These are phyloP conservation scores for Aegilops speltoides DNA, from an alignment of 176 grass and related monocot genomes.

Conservation along the genomic window DNA sequence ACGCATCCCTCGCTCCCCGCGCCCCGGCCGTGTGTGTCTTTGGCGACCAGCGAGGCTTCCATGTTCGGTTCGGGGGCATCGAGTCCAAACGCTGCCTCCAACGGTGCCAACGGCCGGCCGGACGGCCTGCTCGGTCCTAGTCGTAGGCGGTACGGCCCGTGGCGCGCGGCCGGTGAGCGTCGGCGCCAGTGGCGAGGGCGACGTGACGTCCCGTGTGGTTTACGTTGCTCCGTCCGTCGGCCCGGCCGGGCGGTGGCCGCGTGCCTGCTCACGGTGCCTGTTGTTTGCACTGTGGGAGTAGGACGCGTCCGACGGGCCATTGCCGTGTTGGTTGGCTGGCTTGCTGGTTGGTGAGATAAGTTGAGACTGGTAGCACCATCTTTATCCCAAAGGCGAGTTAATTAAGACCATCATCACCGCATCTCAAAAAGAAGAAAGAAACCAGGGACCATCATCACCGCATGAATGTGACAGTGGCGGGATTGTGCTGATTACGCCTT, in stretches of 20 bases:
- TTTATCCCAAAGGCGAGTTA: no score
- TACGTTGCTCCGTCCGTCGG: neutral
- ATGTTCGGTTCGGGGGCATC: neutral
- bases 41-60: neutral
- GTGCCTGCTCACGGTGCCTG: neutral
- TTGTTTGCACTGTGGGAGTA: neutral
- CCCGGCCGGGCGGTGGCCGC: no score
- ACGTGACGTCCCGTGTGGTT: neutral
- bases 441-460: neutral
- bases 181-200: no score
- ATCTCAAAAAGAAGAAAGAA: neutral
- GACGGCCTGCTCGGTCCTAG: no score
- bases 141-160: no score
- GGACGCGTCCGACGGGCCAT: neutral
- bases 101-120: neutral
- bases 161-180: no score
- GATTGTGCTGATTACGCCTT: neutral
- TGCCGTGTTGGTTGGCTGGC: neutral
- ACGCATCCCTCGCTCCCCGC: neutral
- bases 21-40: neutral
- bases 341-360: neutral
- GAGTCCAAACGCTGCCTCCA: neutral
- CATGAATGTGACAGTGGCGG: neutral
- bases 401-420: neutral
- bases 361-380: no score